phyloP scores from a whole-genome alignment of 2,329 filamentous ascomycete genomes.

The Arthrobotrys conoides region DNA sequence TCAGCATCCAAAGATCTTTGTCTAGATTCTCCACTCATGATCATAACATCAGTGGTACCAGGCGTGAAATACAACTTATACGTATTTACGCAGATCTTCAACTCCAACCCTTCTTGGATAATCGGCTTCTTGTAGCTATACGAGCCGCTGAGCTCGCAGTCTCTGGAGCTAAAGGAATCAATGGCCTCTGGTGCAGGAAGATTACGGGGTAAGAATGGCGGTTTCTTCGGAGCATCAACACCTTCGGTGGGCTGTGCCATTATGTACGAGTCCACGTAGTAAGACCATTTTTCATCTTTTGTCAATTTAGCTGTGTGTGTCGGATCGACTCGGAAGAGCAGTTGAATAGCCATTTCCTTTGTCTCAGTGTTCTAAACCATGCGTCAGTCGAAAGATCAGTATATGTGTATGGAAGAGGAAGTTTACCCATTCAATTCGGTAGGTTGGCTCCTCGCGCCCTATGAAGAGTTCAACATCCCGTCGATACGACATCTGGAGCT shows the following conservation, averaged over 20 bases:
- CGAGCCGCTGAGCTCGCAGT: constrained; percentile 71
- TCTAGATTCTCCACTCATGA: constrained; percentile 70
- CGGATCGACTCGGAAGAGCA: constrained; percentile 77
- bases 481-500: constrained; percentile 64
- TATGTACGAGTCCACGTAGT: constrained; percentile 93
- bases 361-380: constrained; percentile 74
- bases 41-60: constrained; percentile 74
- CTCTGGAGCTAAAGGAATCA: constrained; percentile 72
- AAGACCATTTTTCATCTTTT: constrained; percentile 89
- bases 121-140: constrained; percentile 58
- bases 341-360: constrained; percentile 79
- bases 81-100: constrained; percentile 82
- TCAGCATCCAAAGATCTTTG: constrained; percentile 63
- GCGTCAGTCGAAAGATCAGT: constrained; percentile 16
- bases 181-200: constrained; percentile 75
- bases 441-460: constrained; percentile 83
- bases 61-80: constrained; percentile 85
- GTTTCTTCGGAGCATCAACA: constrained; percentile 75
- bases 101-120: constrained; percentile 75
- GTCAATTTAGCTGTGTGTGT: constrained; percentile 92
- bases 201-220: constrained; percentile 80
- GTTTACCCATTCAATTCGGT: constrained; percentile 92
- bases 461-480: constrained; percentile 63
- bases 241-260: constrained; percentile 90
- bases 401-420: constrained; percentile 63